Evolutionary conservation across 305 asterid genomes (phyloP).

Genomic region (Withania somnifera): DNA sequence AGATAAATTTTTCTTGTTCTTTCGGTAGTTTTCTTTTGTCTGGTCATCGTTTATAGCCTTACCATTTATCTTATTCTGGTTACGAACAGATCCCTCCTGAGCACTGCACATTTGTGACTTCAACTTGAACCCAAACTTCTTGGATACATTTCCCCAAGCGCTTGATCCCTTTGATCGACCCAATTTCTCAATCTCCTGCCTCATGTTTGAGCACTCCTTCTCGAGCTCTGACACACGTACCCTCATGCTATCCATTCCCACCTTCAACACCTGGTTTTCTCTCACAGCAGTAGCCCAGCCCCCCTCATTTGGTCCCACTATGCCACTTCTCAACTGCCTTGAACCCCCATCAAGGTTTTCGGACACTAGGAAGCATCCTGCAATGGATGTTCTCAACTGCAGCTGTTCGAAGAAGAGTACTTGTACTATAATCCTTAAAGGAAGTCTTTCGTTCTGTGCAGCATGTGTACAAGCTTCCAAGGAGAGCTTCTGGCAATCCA

Average conservation of each 20-base stretch:
- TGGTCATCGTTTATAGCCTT: slow-evolving; percentile 38
- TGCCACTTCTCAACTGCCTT: slow-evolving; percentile 70
- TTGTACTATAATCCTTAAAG: slow-evolving; percentile 72
- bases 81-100: slow-evolving; percentile 83
- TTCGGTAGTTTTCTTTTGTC: slow-evolving; percentile 35
- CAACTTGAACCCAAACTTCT: slow-evolving; percentile 63
- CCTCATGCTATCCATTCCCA: slow-evolving; percentile 96
- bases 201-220: slow-evolving; percentile 86
- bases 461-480: slow-evolving; percentile 98
- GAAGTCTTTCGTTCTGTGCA: slow-evolving; percentile 93
- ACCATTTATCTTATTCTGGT: slow-evolving; percentile 35
- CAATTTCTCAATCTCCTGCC: slow-evolving; percentile 71
- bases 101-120: slow-evolving; percentile 98
- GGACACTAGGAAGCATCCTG: slow-evolving; percentile 88
- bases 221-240: slow-evolving; percentile 80
- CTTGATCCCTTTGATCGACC: slow-evolving; percentile 57
- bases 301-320: slow-evolving; percentile 37
- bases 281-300: slow-evolving; percentile 71
- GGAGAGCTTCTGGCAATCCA: slow-evolving; percentile 99
- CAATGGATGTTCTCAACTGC: slow-evolving; percentile 82
- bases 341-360: slow-evolving; percentile 91
- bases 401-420: slow-evolving; percentile 99
- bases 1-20: slow-evolving; percentile 40
- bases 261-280: slow-evolving; percentile 91
- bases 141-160: slow-evolving; percentile 62